Evolutionary conservation across 805 yeast genomes (phyloP).

Genomic region (Schizosaccharomyces osmophilus): DNA sequence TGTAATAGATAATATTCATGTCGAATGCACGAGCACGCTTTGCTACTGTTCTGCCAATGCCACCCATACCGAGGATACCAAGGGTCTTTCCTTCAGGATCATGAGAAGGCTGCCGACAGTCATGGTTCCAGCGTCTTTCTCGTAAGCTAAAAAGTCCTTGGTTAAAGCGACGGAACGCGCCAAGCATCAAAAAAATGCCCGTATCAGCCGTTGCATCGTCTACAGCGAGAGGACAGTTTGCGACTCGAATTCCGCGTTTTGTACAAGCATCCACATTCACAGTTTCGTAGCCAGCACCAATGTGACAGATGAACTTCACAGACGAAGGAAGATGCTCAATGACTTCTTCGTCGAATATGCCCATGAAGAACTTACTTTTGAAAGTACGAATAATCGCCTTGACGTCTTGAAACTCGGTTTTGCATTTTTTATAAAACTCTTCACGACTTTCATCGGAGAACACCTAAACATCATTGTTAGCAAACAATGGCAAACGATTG

Average conservation of each 20-base stretch:
- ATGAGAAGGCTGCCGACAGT: constrained; percentile 37
- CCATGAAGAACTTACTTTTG: constrained; percentile 27
- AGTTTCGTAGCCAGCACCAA: constrained; percentile 52
- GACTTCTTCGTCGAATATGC: constrained; percentile 41
- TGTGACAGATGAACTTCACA: constrained; percentile 30
- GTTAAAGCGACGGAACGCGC: constrained; percentile 46
- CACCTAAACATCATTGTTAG: background rate
- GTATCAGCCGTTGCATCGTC: constrained; percentile 51
- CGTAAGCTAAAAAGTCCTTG: constrained; percentile 28
- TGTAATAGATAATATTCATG: constrained; percentile 50
- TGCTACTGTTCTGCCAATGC: constrained; percentile 64
- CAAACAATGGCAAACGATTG: background rate
- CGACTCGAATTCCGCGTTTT: constrained; percentile 30
- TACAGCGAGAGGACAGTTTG: constrained; percentile 42
- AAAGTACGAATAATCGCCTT: constrained; percentile 29
- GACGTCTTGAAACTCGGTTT: constrained; percentile 13
- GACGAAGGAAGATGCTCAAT: constrained; percentile 28
- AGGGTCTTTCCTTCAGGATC: constrained; percentile 55
- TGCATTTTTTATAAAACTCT: constrained; percentile 22
- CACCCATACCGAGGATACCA: constrained; percentile 74
- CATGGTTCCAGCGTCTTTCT: constrained; percentile 45
- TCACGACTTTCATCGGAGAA: constrained; percentile 10
- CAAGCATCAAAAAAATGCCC: constrained; percentile 35
- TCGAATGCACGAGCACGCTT: constrained; percentile 56
- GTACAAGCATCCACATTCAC: constrained; percentile 31